These are phyloP conservation scores for Adansonia gregorii DNA, from an alignment of 441 rosid genomes.

Conservation along the genomic window DNA sequence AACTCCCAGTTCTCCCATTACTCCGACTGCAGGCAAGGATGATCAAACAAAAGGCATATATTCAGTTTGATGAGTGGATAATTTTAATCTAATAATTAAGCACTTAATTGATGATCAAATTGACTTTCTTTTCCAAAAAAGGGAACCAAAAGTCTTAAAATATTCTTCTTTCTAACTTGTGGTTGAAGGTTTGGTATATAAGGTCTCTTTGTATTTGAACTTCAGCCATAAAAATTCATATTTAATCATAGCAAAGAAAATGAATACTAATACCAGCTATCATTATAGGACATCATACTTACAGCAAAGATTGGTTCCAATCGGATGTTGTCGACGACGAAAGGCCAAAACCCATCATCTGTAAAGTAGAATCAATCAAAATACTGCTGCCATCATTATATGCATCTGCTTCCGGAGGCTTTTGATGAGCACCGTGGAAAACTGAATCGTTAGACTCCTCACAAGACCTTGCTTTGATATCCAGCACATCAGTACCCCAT, in stretches of 20 bases:
- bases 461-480: constrained; percentile 41
- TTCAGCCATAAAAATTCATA: constrained; percentile 16
- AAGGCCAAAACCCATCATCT: constrained; percentile 61
- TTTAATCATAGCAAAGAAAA: background rate
- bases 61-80: background rate
- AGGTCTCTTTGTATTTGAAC: constrained; percentile 21
- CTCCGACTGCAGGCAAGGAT: constrained; percentile 30
- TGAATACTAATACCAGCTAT: background rate
- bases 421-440: constrained; percentile 40
- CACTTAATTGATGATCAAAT: background rate
- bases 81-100: background rate
- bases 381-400: constrained; percentile 54
- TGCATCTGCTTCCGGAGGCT: constrained; percentile 43
- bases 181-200: constrained; percentile 35
- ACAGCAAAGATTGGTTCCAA: constrained; percentile 71
- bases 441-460: constrained; percentile 36
- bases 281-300: constrained; percentile 30
- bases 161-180: constrained; percentile 26
- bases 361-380: constrained; percentile 62
- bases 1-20: constrained; percentile 44
- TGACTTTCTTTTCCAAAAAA: constrained; percentile 3
- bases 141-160: background rate
- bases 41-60: background rate
- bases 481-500: constrained; percentile 38
- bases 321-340: constrained; percentile 58